Evolutionary conservation across 1,139 yeast genomes (phyloP), one percentile per base, ranked within the genome.

Genomic region (Kodamaea sp.): DNA sequence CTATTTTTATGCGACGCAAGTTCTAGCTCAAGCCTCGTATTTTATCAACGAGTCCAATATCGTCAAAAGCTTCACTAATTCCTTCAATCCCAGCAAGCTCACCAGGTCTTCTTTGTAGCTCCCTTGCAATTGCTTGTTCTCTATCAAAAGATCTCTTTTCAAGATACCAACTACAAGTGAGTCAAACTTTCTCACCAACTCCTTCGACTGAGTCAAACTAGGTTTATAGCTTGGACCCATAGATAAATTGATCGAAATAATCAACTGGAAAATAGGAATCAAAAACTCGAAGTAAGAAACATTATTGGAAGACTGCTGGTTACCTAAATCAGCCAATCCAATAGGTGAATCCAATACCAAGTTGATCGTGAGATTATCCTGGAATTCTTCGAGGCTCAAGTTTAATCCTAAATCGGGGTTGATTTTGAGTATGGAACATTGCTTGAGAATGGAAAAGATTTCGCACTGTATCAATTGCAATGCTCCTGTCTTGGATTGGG

Each of bases 401-500:
- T 73, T 77, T 32, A 85, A 59, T 0, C 95, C 96, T 29, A 87
- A 65, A 52, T 88, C 96, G 0, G 95, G 92, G 54, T 89, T 96
- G 30, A 83, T 69, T 28, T 68, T 57, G 34, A 88, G 62, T 47
- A 87, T 76, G 22, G 65, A 63, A 29, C 85, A 77, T 19, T 75
- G 68, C 40, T 70, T 74, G 37, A 89, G 68, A 1, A 79, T 69
- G 20, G 78, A 71, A 55, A 88, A 83, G 8, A 83, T 58, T 34
- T 85, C 95, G 52, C 84, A 76, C 51, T 87, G 90, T 19, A 88
- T 63, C 38, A 90, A 63, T 39, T 82, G 83, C 37, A 78, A 76
- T 0, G 97, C 88, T 2, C 98, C 97, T 6, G 58, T 54, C 43
- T 87, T 76, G 0, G 85, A 77, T 51, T 84, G 87, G 0, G 95